Percentiles rank a stretch among this genome's conserved stretches.
Conservation (phyloP, 495 filamentous ascomycete species). For the Cercophora samala region DNA sequence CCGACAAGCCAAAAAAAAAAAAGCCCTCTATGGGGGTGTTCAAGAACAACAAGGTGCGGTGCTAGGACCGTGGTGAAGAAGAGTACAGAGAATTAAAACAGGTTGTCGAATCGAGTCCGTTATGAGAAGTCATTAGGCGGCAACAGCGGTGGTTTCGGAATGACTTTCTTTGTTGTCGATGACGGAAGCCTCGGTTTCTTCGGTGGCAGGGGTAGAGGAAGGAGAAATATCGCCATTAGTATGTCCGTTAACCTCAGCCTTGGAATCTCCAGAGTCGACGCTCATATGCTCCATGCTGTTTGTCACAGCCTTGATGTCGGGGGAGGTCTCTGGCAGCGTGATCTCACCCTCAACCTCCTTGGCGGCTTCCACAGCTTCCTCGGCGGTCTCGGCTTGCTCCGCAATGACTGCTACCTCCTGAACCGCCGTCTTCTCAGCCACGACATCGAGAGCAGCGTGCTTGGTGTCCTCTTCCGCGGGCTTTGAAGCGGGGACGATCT, state of each 20-base stretch:
- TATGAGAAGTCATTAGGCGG: background rate
- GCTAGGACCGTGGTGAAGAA: background rate
- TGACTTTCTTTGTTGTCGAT: background rate
- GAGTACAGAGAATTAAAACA: background rate
- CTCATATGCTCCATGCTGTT: slow-evolving; percentile 26
- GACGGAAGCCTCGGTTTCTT: slow-evolving; percentile 14
- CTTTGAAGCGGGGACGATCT: slow-evolving; percentile 17
- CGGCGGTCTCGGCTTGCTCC: slow-evolving; percentile 33
- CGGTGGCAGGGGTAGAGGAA: slow-evolving; percentile 1
- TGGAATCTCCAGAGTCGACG: slow-evolving; percentile 5
- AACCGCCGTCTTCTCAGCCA: slow-evolving; percentile 20
- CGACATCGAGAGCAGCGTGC: background rate
- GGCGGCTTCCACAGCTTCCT: slow-evolving; percentile 28
- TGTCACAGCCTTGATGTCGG: slow-evolving; percentile 31
- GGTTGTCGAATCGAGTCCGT: background rate
- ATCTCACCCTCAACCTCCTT: slow-evolving; percentile 23
- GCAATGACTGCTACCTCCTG: slow-evolving; percentile 31
- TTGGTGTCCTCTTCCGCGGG: slow-evolving; percentile 4
- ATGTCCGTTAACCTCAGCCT: background rate
- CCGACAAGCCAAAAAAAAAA: background rate
- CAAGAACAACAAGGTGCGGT: background rate
- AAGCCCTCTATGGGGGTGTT: background rate
- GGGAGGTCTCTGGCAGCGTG: slow-evolving; percentile 2
- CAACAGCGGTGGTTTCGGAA: background rate
- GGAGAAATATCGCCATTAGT: background rate